These are phyloP conservation scores for Phytophthora melonis DNA, from an alignment of 352 stramenopile genomes.

Conservation along the genomic window DNA sequence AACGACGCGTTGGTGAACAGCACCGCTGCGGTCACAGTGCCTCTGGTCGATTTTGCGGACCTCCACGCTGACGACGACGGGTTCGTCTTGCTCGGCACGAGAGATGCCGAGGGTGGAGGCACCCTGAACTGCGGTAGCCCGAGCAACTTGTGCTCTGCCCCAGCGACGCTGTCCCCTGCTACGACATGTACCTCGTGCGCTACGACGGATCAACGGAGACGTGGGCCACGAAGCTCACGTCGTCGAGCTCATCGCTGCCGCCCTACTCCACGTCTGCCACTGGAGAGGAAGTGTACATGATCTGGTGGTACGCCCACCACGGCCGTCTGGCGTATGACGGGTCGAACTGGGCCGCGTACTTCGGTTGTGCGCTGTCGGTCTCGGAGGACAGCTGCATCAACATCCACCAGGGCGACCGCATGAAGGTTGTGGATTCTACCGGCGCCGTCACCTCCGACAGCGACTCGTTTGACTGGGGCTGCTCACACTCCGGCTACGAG, in stretches of 20 bases:
- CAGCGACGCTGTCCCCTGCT: slow-evolving; percentile 38
- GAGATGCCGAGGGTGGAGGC: slow-evolving; percentile 49
- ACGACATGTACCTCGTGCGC: slow-evolving; percentile 64
- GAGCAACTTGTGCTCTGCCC: slow-evolving; percentile 51
- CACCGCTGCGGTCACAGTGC: slow-evolving; percentile 40
- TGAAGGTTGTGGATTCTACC: slow-evolving; percentile 53
- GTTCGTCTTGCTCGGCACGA: slow-evolving; percentile 55
- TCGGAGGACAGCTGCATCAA: slow-evolving; percentile 62
- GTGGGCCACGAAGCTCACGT: slow-evolving; percentile 62
- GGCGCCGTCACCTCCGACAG: slow-evolving; percentile 36
- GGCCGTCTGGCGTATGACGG: slow-evolving; percentile 61
- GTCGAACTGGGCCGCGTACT: slow-evolving; percentile 67
- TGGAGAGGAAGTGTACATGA: slow-evolving; percentile 57
- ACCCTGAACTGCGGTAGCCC: slow-evolving; percentile 63
- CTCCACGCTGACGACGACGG: slow-evolving; percentile 59
- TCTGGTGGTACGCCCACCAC: slow-evolving; percentile 72
- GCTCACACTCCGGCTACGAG: slow-evolving; percentile 64
- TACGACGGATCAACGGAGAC: slow-evolving; percentile 53
- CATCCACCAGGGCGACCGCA: slow-evolving; percentile 68
- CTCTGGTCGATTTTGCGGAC: slow-evolving; percentile 53
- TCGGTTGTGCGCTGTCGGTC: slow-evolving; percentile 54
- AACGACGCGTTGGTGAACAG: slow-evolving; percentile 49
- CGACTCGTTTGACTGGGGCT: slow-evolving; percentile 60
- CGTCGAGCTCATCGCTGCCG: slow-evolving; percentile 50
- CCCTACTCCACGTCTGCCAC: slow-evolving; percentile 57